phyloP scores from a whole-genome alignment of 345 rosid genomes.

The Combretum micranthum region DNA sequence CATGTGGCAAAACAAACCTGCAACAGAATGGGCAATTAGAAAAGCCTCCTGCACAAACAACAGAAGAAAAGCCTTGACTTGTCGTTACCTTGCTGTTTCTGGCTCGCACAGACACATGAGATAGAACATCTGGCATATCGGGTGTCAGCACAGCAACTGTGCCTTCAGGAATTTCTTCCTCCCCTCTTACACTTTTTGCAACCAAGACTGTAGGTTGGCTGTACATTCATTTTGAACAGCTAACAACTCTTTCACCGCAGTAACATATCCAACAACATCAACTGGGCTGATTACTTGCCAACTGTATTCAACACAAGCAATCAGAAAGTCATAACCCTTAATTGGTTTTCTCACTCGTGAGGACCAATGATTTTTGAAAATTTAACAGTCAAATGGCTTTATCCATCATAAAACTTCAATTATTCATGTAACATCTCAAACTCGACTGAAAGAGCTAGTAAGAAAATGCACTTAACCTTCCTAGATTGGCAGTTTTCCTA shows the following conservation, averaged over 20 bases:
- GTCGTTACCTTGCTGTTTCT: conserved; percentile 84
- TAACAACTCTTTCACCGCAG: conserved; percentile 75
- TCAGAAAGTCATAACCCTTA: neutral
- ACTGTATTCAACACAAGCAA: conserved; percentile 42
- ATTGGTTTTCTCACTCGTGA: too few species aligned
- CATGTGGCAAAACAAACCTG: conserved; percentile 99
- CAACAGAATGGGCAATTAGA: conserved; percentile 11
- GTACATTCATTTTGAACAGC: conserved; percentile 77
- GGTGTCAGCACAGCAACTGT: conserved; percentile 95
- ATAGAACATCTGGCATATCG: conserved; percentile 97
- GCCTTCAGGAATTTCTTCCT: conserved; percentile 98
- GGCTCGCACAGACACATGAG: conserved; percentile 99
- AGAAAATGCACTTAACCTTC: conserved; percentile 43
- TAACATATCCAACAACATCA: conserved; percentile 80
- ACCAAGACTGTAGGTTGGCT: conserved; percentile 77
- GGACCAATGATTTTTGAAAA: too few species aligned
- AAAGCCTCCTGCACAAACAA: conserved; percentile 12
- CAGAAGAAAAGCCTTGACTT: conserved; percentile 11
- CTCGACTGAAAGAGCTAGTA: neutral
- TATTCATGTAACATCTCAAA: neutral
- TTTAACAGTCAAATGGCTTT: too few species aligned
- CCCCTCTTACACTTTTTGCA: conserved; percentile 90
- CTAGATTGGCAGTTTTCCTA: conserved; percentile 86
- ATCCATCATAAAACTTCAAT: neutral
- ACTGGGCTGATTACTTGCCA: conserved; percentile 99